Percentiles rank a stretch among this genome's conserved stretches.
phyloP scores from a whole-genome alignment of 2,329 filamentous ascomycete genomes.

The Microsporum ferrugineum region DNA sequence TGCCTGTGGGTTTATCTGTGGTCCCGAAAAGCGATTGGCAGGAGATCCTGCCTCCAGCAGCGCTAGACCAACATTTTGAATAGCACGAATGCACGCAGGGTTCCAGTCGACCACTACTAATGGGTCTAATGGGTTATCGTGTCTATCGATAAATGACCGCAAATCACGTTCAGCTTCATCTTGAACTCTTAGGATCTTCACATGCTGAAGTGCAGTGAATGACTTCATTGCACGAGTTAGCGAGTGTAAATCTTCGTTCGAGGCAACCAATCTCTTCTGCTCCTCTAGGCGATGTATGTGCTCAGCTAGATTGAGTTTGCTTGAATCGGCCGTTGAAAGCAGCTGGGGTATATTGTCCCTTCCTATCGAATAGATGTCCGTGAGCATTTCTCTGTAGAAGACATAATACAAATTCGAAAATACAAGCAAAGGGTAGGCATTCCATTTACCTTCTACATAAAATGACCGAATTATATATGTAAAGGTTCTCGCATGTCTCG shows the following conservation, averaged over 20 bases:
- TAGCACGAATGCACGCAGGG: conserved; percentile 50
- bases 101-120: conserved; percentile 49
- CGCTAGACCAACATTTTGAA: conserved; percentile 47
- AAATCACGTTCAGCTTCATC: conserved; percentile 48
- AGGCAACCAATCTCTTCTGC: conserved; percentile 38
- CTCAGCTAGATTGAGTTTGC: conserved; percentile 13
- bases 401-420: neutral
- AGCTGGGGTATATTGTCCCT: conserved; percentile 14
- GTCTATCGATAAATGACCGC: conserved; percentile 41
- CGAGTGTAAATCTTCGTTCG: conserved; percentile 41
- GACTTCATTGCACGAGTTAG: conserved; percentile 45
- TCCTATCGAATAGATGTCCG: conserved; percentile 6
- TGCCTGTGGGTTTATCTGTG: conserved; percentile 51
- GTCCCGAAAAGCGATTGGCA: conserved; percentile 50
- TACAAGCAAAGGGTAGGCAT: conserved; percentile 5
- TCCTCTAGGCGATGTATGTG: conserved; percentile 27
- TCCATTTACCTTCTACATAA: conserved; percentile 37
- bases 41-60: conserved; percentile 46
- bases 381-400: neutral
- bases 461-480: conserved; percentile 46
- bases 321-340: conserved; percentile 13
- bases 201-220: conserved; percentile 51
- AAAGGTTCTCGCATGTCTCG: conserved; percentile 42
- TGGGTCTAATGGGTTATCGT: conserved; percentile 34
- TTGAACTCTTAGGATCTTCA: conserved; percentile 52